Base-by-base conservation (phyloP, 805 yeast species). In the Spathaspora gorwiae region DNA sequence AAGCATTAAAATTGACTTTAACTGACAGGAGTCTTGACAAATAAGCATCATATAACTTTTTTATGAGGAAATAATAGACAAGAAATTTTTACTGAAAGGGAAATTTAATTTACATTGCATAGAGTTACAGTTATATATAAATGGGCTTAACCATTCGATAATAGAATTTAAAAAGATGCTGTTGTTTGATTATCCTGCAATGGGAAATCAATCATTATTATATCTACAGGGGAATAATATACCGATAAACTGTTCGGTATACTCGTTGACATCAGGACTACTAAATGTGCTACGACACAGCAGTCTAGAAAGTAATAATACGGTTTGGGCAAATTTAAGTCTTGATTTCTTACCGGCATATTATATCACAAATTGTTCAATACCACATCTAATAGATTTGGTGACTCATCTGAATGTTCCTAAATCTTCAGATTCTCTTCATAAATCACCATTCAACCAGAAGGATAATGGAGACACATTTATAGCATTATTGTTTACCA, bases 401-500 rank as follows among this genome's bases (percentile, higher is more conserved):
- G 44, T 47, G 5, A 27, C 31, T 27, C 26, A 40, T 19, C 43
- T 41, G 37, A 37, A 40, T 13, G 8, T 26, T 13, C 24, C 35
- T 14, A 19, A 24, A 24, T 5, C 33, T 5, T 35, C 30, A 19
- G 37, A 32, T 13, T 15, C 31, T 19, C 14, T 19, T 37, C 29
- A 32, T n/a, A 14, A 24, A 8, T 43, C 49, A 8, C 68, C 66
- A 7, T 63, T 62, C 43, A 63, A 63, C 46, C 51, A 54, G 24
- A 45, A 56, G 11, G 68, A 67, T 46, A 65, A 65, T 47, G 75
- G 75, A n/a, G 71, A 66, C 49, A 55, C 69, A 15, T 67, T 68
- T 47, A 69, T 71, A 35, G 72, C 75, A 15, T 62, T 81, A 3
- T 62, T 77, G 37, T 81, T 79, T 61, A 75, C 75, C n/a, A 56